Base-by-base conservation (phyloP, 768 basidiomycete species). In the Lyophyllum decastes region DNA sequence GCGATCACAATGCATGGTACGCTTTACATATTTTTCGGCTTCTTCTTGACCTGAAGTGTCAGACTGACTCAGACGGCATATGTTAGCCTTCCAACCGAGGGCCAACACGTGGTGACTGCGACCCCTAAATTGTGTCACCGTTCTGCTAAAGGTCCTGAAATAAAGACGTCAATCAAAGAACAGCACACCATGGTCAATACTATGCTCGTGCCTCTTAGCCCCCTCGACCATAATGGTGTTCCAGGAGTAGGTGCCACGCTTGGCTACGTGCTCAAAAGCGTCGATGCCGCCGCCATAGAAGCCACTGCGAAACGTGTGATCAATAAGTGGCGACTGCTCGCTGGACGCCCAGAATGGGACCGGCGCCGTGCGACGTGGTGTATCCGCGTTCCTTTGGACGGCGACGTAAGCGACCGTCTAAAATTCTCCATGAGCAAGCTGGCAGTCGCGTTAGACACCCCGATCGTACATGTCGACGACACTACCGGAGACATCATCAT, bases 321-420 rank as follows among this genome's bases (percentile, higher is more conserved):
- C 45, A 25, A 58, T n/a, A 58, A 58, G 19, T 58, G 57, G 57
- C 50, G 57, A 17, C 45, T 58, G 12, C 45, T 58, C n/a, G 57
- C 57, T 2, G 57, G 57, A n/a, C 52, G 47, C n/a, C 38, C 53
- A 2, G 52, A 58, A 21, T 53, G 48, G 48, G 14, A 21, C 26
- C 4, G 4, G 16, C 3, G 7, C 19, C 26, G 4, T 56, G 34
- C 27, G 27, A 24, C 19, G 12, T 56, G 55, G 55, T 44, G 48
- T 33, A 56, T 56, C 16, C 55, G 40, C 10, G 25, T 56, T 19
- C 48, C 55, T 27, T 1, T 56, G 17, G 16, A 10, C n/a, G 35
- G 54, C 26, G 55, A 50, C 38, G 40, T 43, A 10, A 41, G 35
- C 9, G 21, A 44, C 30, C 46, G 54, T 25, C 46, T 55, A 19